Conservation (phyloP, 768 basidiomycete genomes). For the Pulveroboletus sp. region DNA sequence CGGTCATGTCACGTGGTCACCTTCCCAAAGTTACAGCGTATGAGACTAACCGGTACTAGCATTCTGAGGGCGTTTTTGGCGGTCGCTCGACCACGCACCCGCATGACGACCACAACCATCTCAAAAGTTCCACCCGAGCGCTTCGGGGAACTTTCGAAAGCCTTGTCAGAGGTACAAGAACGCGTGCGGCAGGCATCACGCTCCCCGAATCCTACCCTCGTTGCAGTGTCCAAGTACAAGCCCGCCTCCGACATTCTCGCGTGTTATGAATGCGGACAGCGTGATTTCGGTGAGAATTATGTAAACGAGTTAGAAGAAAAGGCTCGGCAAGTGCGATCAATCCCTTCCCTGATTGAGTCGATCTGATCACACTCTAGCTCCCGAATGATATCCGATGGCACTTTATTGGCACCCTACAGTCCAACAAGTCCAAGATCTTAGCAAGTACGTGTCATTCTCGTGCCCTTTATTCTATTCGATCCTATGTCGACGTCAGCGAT, state of each 20-base stretch:
- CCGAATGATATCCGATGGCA: conserved; percentile 91
- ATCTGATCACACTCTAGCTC: conserved; percentile 48
- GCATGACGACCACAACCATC: conserved; percentile 18
- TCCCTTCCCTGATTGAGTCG: neutral
- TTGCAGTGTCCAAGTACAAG: conserved; percentile 94
- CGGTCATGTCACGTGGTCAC: conserved; percentile 18
- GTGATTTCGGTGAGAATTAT: conserved; percentile 98
- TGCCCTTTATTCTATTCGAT: neutral
- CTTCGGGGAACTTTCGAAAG: conserved; percentile 47
- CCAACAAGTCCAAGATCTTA: conserved; percentile 88
- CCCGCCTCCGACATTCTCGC: conserved; percentile 82
- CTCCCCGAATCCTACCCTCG: conserved; percentile 42
- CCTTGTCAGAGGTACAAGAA: conserved; percentile 48
- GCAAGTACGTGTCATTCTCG: conserved; percentile 50
- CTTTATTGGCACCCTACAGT: conserved; percentile 91
- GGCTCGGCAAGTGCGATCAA: conserved; percentile 55
- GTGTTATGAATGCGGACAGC: conserved; percentile 75
- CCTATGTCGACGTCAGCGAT: conserved; percentile 49
- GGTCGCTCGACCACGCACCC: conserved; percentile 9
- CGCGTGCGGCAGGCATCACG: conserved; percentile 41
- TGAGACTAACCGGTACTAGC: neutral
- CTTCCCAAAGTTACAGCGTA: too few relatives aligned
- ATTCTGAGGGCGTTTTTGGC: conserved; percentile 5
- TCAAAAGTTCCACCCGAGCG: conserved; percentile 38
- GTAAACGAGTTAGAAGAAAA: conserved; percentile 91